These are phyloP conservation scores for Artemisia tridentata DNA, from an alignment of 129 eudicot species.

Conservation along the genomic window DNA sequence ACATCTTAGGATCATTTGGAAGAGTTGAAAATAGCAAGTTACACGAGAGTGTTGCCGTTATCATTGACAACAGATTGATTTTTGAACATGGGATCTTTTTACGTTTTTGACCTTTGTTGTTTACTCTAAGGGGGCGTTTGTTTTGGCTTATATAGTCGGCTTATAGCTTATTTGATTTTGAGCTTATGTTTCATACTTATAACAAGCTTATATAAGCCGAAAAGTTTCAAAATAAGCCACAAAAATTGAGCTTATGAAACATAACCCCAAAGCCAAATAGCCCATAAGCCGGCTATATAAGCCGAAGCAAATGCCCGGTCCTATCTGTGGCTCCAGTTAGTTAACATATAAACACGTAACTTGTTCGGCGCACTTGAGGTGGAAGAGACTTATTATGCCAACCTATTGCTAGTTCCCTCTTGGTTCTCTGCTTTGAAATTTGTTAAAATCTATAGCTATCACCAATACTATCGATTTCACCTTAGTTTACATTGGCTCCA, in stretches of 20 bases:
- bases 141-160: too few relatives aligned
- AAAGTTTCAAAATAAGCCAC: too few relatives aligned
- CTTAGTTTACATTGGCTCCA: constrained; percentile 17
- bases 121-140: not conserved
- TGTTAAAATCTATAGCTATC: constrained; percentile 10
- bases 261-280: too few relatives aligned
- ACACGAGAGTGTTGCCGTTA: constrained; percentile 9
- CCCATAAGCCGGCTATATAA: too few relatives aligned
- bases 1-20: not conserved
- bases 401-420: constrained; percentile 7
- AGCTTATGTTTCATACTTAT: too few relatives aligned
- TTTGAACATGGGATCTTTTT: constrained; percentile 7
- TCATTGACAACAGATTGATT: not conserved
- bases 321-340: constrained; percentile 1
- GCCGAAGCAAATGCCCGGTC: not conserved
- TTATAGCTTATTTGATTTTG: too few relatives aligned
- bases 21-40: constrained; percentile 4
- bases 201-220: too few relatives aligned
- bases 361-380: not conserved
- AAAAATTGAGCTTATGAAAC: too few relatives aligned
- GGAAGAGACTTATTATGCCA: constrained; percentile 8
- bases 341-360: constrained; percentile 1
- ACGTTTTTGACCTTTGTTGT: constrained; percentile 7
- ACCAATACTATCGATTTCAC: constrained; percentile 3
- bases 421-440: constrained; percentile 2